Conservation (phyloP, 257 asterid genomes). For the Rauvolfia tetraphylla region DNA sequence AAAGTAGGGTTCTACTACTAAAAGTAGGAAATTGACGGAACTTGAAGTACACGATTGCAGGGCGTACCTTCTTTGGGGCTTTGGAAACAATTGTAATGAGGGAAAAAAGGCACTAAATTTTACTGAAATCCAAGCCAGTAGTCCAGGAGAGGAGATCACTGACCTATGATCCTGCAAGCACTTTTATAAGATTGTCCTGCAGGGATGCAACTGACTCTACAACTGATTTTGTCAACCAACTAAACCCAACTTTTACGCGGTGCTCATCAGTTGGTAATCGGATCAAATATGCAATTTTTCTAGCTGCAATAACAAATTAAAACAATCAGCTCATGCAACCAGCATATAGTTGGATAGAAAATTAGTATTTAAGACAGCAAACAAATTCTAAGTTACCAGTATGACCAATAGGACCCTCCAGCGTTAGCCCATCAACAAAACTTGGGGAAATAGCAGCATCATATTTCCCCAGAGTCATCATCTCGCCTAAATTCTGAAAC, state of each 20-base stretch:
- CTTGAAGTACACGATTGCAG: background rate
- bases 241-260: constrained; percentile 78
- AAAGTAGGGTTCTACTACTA: no score
- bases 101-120: background rate
- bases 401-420: constrained; percentile 91
- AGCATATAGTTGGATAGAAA: background rate
- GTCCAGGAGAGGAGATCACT: background rate
- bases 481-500: constrained; percentile 92
- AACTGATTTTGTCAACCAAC: constrained; percentile 82
- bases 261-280: constrained; percentile 93
- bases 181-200: constrained; percentile 60
- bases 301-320: constrained; percentile 45
- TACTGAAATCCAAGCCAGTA: background rate
- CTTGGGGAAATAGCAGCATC: constrained; percentile 92
- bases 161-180: constrained; percentile 42
- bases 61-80: background rate
- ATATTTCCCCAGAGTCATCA: constrained; percentile 90
- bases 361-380: background rate
- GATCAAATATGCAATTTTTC: constrained; percentile 81
- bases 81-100: background rate
- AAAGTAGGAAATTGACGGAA: no score
- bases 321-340: background rate
- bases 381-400: constrained; percentile 47
- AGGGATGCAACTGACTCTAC: constrained; percentile 73
- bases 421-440: constrained; percentile 70